Percentiles rank a stretch among this genome's conserved stretches.
These are phyloP conservation scores for Teunomyces gatunensis DNA, from an alignment of 805 yeast genomes.

Conservation along the genomic window DNA sequence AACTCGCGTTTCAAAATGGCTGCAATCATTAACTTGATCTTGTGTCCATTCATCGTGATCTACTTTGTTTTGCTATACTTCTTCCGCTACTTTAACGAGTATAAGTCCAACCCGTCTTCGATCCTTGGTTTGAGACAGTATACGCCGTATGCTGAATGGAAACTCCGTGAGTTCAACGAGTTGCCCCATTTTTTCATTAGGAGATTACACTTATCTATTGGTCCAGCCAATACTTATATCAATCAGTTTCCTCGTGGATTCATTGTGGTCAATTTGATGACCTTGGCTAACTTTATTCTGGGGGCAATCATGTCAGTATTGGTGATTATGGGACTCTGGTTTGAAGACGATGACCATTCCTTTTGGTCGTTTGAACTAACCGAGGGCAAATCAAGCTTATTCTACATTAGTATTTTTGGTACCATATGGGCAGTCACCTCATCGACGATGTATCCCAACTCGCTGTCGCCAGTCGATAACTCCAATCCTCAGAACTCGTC, in stretches of 20 bases:
- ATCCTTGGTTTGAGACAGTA: constrained; percentile 72
- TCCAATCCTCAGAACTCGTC: constrained; percentile 23
- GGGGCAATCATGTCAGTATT: constrained; percentile 90
- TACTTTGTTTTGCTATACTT: constrained; percentile 83
- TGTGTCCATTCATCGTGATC: constrained; percentile 82
- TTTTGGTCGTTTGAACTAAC: constrained; percentile 88
- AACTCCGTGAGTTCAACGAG: constrained; percentile 90
- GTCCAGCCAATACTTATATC: constrained; percentile 78
- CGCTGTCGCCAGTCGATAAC: constrained; percentile 22
- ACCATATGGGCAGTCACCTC: constrained; percentile 83
- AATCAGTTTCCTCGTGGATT: constrained; percentile 88
- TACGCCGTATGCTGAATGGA: constrained; percentile 95
- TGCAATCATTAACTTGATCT: constrained; percentile 75
- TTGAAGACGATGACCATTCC: constrained; percentile 78
- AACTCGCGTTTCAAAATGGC: constrained; percentile 81
- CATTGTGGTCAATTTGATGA: constrained; percentile 34
- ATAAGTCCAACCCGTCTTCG: constrained; percentile 81
- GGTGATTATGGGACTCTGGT: constrained; percentile 56
- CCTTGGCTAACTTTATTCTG: constrained; percentile 55
- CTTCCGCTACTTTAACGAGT: constrained; percentile 89
- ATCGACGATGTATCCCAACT: constrained; percentile 46
- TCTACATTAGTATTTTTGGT: constrained; percentile 86
- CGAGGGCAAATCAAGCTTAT: constrained; percentile 74
- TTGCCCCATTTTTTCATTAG: constrained; percentile 82
- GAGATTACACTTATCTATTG: constrained; percentile 72